Percentiles rank a stretch among this genome's conserved stretches.
These are phyloP conservation scores for Plasmodium knowlesi DNA, from an alignment of 169 alveolate species.

Conservation along the genomic window DNA sequence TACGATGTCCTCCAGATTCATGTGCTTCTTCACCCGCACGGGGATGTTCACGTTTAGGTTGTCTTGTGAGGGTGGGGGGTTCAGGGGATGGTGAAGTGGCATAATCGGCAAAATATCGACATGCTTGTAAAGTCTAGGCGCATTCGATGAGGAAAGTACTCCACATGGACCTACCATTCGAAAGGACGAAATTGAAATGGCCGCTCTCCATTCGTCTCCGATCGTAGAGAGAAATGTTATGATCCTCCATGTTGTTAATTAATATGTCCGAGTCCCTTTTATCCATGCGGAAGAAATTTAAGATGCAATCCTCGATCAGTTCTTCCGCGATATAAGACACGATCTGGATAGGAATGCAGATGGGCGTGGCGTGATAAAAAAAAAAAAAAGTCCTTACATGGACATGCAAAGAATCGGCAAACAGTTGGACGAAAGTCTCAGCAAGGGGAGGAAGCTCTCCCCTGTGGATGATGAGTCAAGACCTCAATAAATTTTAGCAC, in stretches of 20 bases:
- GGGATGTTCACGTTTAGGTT: background rate
- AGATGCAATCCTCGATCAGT: constrained; percentile 6
- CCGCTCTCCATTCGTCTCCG: constrained; percentile 27
- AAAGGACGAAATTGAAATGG: background rate
- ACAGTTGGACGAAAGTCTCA: background rate
- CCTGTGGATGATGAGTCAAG: background rate
- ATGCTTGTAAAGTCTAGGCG: too few relatives aligned
- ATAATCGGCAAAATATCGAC: background rate
- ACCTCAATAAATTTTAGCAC: background rate
- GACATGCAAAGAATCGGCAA: background rate
- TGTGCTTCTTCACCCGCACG: constrained; percentile 5
- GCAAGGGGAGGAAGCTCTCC: background rate
- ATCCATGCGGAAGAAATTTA: background rate
- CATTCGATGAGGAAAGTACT: background rate
- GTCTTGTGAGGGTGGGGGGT: background rate
- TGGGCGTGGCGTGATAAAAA: background rate
- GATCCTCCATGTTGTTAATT: background rate
- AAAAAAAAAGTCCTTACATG: background rate
- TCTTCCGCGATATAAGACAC: constrained; percentile 35
- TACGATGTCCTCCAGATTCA: constrained; percentile 13
- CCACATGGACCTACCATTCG: constrained; percentile 4
- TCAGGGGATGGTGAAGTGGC: background rate
- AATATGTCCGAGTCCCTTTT: background rate
- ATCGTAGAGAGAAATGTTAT: constrained; percentile 9
- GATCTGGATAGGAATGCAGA: background rate